A percentile compares a stretch with the other conserved stretches of the same genome.
Conservation (phyloP, 2,329 filamentous ascomycete species). For the Stachybotrys chartarum region DNA sequence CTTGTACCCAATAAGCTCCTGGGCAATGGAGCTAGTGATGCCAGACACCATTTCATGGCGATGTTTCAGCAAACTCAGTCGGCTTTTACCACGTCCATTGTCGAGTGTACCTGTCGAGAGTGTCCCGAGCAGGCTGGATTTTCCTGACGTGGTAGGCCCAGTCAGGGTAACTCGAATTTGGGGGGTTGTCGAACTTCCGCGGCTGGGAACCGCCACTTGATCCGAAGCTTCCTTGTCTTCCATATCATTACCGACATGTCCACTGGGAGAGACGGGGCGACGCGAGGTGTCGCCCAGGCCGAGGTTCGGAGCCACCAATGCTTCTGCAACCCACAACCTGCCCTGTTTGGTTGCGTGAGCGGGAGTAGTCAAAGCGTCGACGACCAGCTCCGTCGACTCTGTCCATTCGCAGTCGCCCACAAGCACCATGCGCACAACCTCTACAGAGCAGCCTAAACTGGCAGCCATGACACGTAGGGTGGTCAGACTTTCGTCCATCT, state of each 20-base stretch:
- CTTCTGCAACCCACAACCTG: constrained; percentile 82
- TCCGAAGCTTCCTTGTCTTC: constrained; percentile 1
- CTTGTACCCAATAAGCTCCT: constrained; percentile 85
- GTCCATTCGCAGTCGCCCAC: constrained; percentile 81
- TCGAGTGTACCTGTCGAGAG: constrained; percentile 82
- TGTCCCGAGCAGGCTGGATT: constrained; percentile 84
- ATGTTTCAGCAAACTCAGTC: constrained; percentile 83
- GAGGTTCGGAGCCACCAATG: constrained; percentile 71
- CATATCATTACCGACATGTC: background rate
- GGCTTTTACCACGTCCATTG: constrained; percentile 85
- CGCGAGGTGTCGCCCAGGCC: constrained; percentile 23
- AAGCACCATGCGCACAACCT: constrained; percentile 71
- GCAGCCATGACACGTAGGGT: constrained; percentile 88
- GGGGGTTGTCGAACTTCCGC: constrained; percentile 49
- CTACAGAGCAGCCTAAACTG: constrained; percentile 79
- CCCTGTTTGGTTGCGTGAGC: constrained; percentile 25
- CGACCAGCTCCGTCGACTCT: constrained; percentile 31
- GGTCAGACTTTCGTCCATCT: constrained; percentile 82
- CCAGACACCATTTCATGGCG: constrained; percentile 89
- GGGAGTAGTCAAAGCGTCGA: constrained; percentile 14
- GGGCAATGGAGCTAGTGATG: constrained; percentile 87
- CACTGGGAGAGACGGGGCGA: constrained; percentile 1
- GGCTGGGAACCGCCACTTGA: constrained; percentile 21
- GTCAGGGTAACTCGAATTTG: constrained; percentile 84
- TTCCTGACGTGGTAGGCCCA: constrained; percentile 84